Conservation (phyloP, 2,329 filamentous ascomycete genomes). For the Colletotrichum simmondsii region DNA sequence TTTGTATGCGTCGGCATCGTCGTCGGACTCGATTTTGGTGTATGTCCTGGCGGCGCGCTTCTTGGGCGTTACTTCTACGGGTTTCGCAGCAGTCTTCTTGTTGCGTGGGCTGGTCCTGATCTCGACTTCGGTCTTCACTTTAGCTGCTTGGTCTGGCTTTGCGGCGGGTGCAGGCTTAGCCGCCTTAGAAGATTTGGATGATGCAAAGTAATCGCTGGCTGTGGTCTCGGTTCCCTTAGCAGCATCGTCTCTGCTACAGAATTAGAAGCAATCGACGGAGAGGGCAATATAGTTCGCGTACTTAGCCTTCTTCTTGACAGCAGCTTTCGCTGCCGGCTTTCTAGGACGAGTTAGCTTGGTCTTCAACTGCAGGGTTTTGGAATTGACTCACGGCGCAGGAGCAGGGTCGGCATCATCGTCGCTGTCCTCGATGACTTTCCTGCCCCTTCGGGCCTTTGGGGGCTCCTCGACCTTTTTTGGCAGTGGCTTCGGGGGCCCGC, state of each 20-base stretch:
- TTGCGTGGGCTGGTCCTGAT: conserved; percentile 65
- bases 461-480: conserved; percentile 58
- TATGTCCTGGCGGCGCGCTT: conserved; percentile 55
- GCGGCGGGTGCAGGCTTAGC: conserved; percentile 50
- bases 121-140: conserved; percentile 53
- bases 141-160: conserved; percentile 52
- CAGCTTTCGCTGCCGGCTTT: conserved; percentile 36
- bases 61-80: conserved; percentile 44
- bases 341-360: conserved; percentile 5
- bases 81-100: conserved; percentile 50
- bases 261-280: conserved; percentile 19
- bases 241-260: conserved; percentile 48
- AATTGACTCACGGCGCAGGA: conserved; percentile 31
- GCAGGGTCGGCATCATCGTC: conserved; percentile 76
- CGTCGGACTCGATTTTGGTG: conserved; percentile 53
- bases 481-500: conserved; percentile 61
- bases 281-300: conserved; percentile 44
- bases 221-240: conserved; percentile 63
- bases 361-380: not conserved
- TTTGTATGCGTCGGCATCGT: conserved; percentile 68
- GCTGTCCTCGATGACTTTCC: conserved; percentile 84
- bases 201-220: conserved; percentile 68
- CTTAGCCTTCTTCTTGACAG: conserved; percentile 66
- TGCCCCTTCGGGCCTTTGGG: conserved; percentile 57
- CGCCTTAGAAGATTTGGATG: conserved; percentile 53